phyloP scores from a whole-genome alignment of 2,329 filamentous ascomycete species.

The Leptographium lundbergii region DNA sequence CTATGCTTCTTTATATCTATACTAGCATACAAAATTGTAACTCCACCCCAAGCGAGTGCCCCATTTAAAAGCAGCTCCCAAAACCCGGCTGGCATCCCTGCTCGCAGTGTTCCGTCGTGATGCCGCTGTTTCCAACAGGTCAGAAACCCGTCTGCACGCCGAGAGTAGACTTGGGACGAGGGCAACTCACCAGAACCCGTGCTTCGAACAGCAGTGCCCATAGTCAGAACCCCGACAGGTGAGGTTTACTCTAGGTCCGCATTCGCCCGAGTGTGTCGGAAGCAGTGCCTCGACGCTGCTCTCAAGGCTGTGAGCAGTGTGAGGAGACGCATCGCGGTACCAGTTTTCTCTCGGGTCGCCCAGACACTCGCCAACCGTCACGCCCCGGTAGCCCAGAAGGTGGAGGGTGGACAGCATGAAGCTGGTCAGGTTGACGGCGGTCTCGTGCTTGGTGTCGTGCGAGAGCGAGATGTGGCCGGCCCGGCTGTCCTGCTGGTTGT shows the following conservation, averaged over 20 bases:
- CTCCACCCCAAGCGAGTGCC: background rate
- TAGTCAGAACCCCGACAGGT: conserved; percentile 3
- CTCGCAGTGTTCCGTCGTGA: background rate
- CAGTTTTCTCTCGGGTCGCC: conserved; percentile 36
- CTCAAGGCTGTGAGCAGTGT: background rate
- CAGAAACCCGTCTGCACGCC: background rate
- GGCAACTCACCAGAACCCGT: conserved; percentile 6
- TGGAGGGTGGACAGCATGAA: conserved; percentile 29
- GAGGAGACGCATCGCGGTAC: conserved; percentile 27
- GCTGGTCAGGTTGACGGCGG: conserved; percentile 30
- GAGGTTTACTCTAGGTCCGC: background rate
- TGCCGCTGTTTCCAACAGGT: background rate
- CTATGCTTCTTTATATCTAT: background rate
- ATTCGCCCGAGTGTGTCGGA: background rate
- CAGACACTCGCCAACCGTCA: conserved; percentile 43
- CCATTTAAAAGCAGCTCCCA: background rate
- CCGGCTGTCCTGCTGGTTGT: conserved; percentile 6
- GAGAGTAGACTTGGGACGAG: background rate
- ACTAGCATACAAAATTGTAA: background rate
- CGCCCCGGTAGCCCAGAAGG: conserved; percentile 28
- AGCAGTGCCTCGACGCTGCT: background rate
- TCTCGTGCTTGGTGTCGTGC: conserved; percentile 34
- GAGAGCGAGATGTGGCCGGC: conserved; percentile 35
- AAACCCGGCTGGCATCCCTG: background rate
- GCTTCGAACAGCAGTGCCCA: conserved; percentile 7